Base-by-base conservation (phyloP, 2,329 filamentous ascomycete genomes). In the Epichloe festucae region DNA sequence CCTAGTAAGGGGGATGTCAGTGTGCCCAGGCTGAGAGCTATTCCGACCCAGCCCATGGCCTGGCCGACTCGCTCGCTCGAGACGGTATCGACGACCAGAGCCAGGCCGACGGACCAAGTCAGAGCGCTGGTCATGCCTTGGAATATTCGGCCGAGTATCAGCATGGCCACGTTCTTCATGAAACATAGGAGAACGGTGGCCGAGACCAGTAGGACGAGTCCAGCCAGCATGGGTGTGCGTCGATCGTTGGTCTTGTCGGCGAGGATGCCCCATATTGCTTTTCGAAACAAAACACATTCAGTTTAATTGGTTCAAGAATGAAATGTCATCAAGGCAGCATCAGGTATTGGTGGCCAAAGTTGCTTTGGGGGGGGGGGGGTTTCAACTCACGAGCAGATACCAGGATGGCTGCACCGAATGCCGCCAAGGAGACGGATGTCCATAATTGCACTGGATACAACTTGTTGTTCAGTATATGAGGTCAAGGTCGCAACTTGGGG, bases 81-180 rank as follows among this genome's bases (percentile, higher is more conserved):
- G 7, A 66, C 64, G 3, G 62, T 63, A 44, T 68, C 65, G 23
- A 67, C 62, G 46, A 67, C 62, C 7, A 68, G 61, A 10, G 65
- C 65, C 27, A 68, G 57, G 3, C 65, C 65, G 23, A 68, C 65
- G 15, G 64, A 67, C 65, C 65, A 68, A 5, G 64, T 67, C 21
- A 68, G 52, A 31, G 63, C 60, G 5, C 62, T 63, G 3, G 65
- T 64, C 47, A 64, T 53, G 40, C 65, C 65, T 50, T 68, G 65
- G 14, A 67, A 53, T 23, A 60, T 57, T 39, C 65, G 60, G 8
- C 64, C 65, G 36, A 63, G 51, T 49, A 68, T 56, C 17, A 68
- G 57, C 54, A 67, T 66, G 40, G 60, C 51, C 14, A 67, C 58
- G 19, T 57, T 64, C 31, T 50, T 57, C 50, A 60, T 62, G 8